Conservation (phyloP, 2,329 filamentous ascomycete genomes). For the Fusarium graminum region DNA sequence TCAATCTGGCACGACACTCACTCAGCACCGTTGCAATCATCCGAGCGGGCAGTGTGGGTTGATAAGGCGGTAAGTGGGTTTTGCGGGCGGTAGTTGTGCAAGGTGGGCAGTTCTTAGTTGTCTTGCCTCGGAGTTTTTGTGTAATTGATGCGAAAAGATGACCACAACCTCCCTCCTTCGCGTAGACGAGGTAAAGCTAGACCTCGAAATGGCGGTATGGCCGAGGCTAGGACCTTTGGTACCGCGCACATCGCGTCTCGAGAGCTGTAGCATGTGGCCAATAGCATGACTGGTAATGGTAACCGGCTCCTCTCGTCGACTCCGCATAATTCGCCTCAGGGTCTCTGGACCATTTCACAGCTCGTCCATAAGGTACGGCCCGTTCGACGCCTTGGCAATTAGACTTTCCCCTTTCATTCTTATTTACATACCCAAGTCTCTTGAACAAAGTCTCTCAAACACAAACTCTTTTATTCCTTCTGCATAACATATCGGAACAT, state of each 20-base stretch:
- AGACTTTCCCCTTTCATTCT: background rate
- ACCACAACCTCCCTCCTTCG: background rate
- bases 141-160: background rate
- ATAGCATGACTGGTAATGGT: conserved; percentile 27
- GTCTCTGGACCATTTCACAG: conserved; percentile 14
- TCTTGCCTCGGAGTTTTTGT: no score
- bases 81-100: background rate
- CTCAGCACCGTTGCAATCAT: background rate
- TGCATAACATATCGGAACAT: conserved; percentile 10
- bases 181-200: conserved; percentile 3
- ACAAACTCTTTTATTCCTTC: background rate
- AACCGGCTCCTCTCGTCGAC: conserved; percentile 21
- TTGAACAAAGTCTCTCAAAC: background rate
- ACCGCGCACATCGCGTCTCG: conserved; percentile 20
- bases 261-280: conserved; percentile 10
- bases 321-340: conserved; percentile 17
- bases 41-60: background rate
- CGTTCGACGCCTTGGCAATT: conserved; percentile 25
- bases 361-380: conserved; percentile 20
- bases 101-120: background rate
- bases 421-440: background rate
- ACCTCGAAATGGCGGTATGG: conserved; percentile 28
- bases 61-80: background rate
- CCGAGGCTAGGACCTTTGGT: conserved; percentile 25
- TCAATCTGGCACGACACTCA: background rate